Percentiles rank a stretch among this genome's conserved stretches.
phyloP scores from a whole-genome alignment of 345 rosid species.

The Cochlearia excelsa region DNA sequence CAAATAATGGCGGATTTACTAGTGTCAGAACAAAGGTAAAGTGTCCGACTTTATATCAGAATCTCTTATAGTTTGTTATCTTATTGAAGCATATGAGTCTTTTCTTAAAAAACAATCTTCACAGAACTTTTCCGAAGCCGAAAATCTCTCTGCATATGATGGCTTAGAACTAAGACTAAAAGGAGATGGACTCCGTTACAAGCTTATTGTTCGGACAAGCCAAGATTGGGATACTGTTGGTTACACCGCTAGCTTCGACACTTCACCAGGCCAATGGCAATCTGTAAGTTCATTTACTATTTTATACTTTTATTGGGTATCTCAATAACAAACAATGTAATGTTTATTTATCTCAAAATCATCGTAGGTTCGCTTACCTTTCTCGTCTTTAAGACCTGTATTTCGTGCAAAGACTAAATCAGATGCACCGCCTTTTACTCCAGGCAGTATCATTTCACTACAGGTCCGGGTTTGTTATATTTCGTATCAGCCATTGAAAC shows the following conservation, averaged over 20 bases:
- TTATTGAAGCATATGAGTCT: slow-evolving; percentile 7
- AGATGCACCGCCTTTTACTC: slow-evolving; percentile 78
- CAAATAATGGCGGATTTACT: slow-evolving; percentile 90
- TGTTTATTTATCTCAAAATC: no score
- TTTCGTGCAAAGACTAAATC: slow-evolving; percentile 70
- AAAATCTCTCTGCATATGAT: slow-evolving; percentile 85
- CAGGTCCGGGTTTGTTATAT: slow-evolving; percentile 52
- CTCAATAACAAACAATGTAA: neutral
- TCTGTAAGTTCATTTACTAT: slow-evolving; percentile 48
- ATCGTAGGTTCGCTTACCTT: slow-evolving; percentile 63
- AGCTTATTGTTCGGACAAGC: slow-evolving; percentile 71
- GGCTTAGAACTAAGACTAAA: slow-evolving; percentile 74
- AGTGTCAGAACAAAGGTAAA: slow-evolving; percentile 82
- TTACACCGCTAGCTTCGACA: slow-evolving; percentile 77
- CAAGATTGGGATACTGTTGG: slow-evolving; percentile 93
- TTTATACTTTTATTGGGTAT: neutral
- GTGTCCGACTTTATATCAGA: slow-evolving; percentile 14
- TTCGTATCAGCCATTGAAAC: neutral
- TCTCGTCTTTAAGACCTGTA: slow-evolving; percentile 80
- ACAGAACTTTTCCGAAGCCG: slow-evolving; percentile 76
- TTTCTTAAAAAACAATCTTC: slow-evolving; percentile 9
- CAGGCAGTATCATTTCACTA: slow-evolving; percentile 65
- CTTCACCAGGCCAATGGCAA: slow-evolving; percentile 79
- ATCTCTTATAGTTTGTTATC: neutral
- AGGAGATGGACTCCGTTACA: slow-evolving; percentile 88